Evolutionary conservation across 306 rosid genomes (phyloP).

Genomic region (Arachis hypogaea): DNA sequence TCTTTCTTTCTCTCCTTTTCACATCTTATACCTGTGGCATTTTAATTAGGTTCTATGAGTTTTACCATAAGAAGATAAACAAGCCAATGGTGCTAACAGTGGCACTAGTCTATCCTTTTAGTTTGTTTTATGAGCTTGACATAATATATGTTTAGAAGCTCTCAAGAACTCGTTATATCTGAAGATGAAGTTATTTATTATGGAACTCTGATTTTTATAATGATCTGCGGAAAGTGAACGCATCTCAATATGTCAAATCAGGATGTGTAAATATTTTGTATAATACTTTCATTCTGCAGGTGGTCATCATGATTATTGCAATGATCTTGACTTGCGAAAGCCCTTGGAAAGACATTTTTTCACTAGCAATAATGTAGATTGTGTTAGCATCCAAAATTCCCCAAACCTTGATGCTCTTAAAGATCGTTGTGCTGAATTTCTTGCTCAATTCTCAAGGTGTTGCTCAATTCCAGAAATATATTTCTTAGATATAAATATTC

Average conservation of each 20-base stretch:
- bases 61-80: not conserved
- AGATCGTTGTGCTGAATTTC: slow-evolving; percentile 70
- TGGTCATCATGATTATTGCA: slow-evolving; percentile 66
- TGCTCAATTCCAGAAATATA: slow-evolving; percentile 12
- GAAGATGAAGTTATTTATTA: not conserved
- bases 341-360: slow-evolving; percentile 77
- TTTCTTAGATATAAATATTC: slow-evolving; percentile 19
- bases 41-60: not conserved
- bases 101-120: not conserved
- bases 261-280: slow-evolving; percentile 10
- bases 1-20: too few relatives aligned
- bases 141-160: not conserved
- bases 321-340: slow-evolving; percentile 81
- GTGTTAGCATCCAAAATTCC: slow-evolving; percentile 72
- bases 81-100: not conserved
- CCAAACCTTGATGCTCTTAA: slow-evolving; percentile 57
- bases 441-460: slow-evolving; percentile 72
- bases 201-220: not conserved
- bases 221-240: not conserved
- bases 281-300: slow-evolving; percentile 46
- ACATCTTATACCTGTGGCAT: too few relatives aligned
- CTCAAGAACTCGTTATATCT: not conserved
- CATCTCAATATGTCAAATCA: slow-evolving; percentile 15
- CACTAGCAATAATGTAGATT: slow-evolving; percentile 58
- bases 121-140: not conserved